Conservation (phyloP, 306 rosid genomes). For the Erythrophleum fordii region DNA sequence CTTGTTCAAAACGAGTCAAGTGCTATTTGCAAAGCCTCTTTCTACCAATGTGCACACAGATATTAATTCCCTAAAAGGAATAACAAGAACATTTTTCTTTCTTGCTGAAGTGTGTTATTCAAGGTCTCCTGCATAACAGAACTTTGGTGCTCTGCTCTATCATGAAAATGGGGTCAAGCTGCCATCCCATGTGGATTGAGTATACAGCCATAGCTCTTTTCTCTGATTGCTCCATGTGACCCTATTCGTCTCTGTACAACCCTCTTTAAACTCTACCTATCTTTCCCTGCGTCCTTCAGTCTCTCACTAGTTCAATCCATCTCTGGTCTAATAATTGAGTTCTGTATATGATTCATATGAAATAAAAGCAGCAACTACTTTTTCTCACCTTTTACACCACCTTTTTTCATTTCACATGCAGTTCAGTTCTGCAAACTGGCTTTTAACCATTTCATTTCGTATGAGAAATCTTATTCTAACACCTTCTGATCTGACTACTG, state of each 20-base stretch:
- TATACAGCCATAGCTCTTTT: conserved; percentile 22
- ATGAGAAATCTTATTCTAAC: neutral
- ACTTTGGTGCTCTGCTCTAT: neutral
- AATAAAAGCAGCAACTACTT: conserved; percentile 25
- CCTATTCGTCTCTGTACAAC: conserved; percentile 13
- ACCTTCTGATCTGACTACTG: neutral
- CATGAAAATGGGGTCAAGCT: conserved; percentile 12
- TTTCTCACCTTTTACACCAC: neutral
- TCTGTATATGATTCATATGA: neutral
- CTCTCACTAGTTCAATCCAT: conserved; percentile 5
- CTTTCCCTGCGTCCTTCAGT: neutral
- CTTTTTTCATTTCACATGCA: conserved; percentile 48
- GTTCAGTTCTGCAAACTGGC: conserved; percentile 40
- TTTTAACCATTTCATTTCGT: neutral
- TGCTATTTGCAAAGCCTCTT: too few relatives aligned
- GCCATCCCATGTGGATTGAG: conserved; percentile 47
- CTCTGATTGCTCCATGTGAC: conserved; percentile 52
- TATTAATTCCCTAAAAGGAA: neutral
- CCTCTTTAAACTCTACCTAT: neutral
- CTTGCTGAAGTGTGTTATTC: neutral
- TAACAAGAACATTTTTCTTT: neutral
- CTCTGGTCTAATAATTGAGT: neutral
- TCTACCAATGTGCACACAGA: too few relatives aligned
- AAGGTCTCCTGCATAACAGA: neutral
- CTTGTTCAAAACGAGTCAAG: neutral